Evolutionary conservation across 1,139 yeast species (phyloP), one percentile per base, ranked within the genome.

Genomic region (Scheffersomyces quercinus): DNA sequence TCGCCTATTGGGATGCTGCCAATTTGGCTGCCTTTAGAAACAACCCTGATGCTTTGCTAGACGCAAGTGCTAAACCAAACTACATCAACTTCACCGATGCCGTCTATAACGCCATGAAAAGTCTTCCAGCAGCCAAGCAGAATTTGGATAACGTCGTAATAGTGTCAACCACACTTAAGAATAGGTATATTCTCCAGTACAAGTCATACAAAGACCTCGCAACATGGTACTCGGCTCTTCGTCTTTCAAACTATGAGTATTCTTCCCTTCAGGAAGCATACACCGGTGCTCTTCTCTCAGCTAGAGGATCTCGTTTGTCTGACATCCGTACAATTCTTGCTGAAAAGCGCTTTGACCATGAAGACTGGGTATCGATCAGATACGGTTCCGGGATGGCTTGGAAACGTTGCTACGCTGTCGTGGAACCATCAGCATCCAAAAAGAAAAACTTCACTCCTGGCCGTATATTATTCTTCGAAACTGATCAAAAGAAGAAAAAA

Each of bases 301-400:
- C 97, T 20, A 77, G 95, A 60, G 99, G 98, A 14, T 78, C 95
- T 5, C 70, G 88, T 48, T 72, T 93, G 49, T 85, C 93, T 41
- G 98, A 95, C 60, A 90, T 93, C 48, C 79, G 88, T 46, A 86
- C 95, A 8, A 76, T 93, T 34, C 72, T 93, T 47, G 85, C 95
- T 1, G 96, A 88, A 54, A 86, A 93, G 28, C 81, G 93, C 56
- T 88, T 84, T 59, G 83, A 81, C 48, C 95, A 89, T 59, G 97
- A 89, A 63, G 97, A 91, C 58, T 91, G 97, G 97, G 90, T 88
- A 32, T 81, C 91, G 64, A 95, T 93, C 24, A 75, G 98, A 52
- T 91, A 91, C 64, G 98, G 98, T 12, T 81, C 95, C 13, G 99
- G 99, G 30, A 89, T 89, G 96, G 97, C 97, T 1, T 93, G 98